Percentiles rank a stretch among this genome's conserved stretches.
Evolutionary conservation across 2,329 filamentous ascomycete species (phyloP).

Genomic region (Xylaria digitata): DNA sequence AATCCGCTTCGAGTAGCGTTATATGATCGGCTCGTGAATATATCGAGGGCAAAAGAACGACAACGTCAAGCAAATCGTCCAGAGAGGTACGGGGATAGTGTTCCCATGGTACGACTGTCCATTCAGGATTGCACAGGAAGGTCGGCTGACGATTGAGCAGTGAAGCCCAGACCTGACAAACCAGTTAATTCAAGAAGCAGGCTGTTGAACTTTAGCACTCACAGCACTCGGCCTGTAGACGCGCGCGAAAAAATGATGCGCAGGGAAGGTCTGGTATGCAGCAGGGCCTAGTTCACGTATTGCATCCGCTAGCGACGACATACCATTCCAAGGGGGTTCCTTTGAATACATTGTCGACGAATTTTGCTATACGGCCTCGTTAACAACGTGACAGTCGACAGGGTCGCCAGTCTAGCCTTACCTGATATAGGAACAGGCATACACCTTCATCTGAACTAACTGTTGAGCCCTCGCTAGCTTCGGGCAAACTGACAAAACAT

Average conservation of each 20-base stretch:
- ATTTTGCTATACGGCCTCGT: constrained; percentile 56
- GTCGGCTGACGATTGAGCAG: constrained; percentile 62
- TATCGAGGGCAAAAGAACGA: constrained; percentile 60
- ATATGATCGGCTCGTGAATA: constrained; percentile 59
- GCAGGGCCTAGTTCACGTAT: constrained; percentile 59
- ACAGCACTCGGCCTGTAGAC: constrained; percentile 66
- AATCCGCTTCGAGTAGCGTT: constrained; percentile 53
- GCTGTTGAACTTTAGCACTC: constrained; percentile 46
- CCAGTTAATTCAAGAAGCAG: constrained; percentile 31
- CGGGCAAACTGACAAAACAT: constrained; percentile 58
- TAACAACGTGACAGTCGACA: constrained; percentile 22
- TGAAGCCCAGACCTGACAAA: constrained; percentile 53
- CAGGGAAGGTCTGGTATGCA: constrained; percentile 62
- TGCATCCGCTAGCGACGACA: constrained; percentile 50
- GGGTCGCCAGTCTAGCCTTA: constrained; percentile 46
- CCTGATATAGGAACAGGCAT: constrained; percentile 66
- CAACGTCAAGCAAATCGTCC: constrained; percentile 64
- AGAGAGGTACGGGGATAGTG: constrained; percentile 62
- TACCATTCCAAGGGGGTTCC: constrained; percentile 54
- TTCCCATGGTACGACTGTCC: constrained; percentile 64
- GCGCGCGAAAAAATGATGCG: constrained; percentile 68
- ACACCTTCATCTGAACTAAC: constrained; percentile 53
- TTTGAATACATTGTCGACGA: constrained; percentile 52
- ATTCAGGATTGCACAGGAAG: constrained; percentile 64
- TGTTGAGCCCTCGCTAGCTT: constrained; percentile 44